A percentile compares a stretch with the other conserved stretches of the same genome.
These are phyloP conservation scores for Amesomyces nigricolor DNA, from an alignment of 2,329 filamentous ascomycete species.

Conservation along the genomic window DNA sequence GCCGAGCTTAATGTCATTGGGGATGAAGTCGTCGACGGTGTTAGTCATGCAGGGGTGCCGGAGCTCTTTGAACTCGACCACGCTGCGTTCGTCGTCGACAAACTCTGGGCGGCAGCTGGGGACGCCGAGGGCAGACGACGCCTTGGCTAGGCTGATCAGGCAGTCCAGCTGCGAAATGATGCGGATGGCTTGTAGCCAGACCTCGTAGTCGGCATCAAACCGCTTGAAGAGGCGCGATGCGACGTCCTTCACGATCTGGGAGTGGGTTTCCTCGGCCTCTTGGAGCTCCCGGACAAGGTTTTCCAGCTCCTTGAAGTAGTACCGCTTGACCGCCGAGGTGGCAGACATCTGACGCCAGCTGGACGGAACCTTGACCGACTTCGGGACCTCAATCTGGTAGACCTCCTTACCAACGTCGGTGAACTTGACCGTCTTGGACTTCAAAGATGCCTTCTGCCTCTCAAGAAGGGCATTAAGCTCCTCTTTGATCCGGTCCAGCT, in stretches of 20 bases:
- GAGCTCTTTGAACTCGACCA: constrained; percentile 87
- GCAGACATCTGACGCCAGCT: constrained; percentile 96
- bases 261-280: constrained; percentile 89
- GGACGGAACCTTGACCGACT: constrained; percentile 75
- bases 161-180: constrained; percentile 92
- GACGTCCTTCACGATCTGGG: constrained; percentile 84
- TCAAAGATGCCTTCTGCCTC: constrained; percentile 65
- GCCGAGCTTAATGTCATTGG: constrained; percentile 85
- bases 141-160: constrained; percentile 84
- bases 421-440: constrained; percentile 66
- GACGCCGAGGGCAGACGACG: constrained; percentile 75
- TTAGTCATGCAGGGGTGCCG: constrained; percentile 93
- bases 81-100: constrained; percentile 74
- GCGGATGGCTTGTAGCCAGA: constrained; percentile 84
- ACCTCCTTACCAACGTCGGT: constrained; percentile 93
- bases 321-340: constrained; percentile 83
- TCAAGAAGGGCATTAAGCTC: constrained; percentile 67
- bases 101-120: constrained; percentile 88
- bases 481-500: constrained; percentile 67
- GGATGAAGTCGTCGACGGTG: constrained; percentile 88
- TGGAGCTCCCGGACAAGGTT: constrained; percentile 80
- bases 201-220: constrained; percentile 80
- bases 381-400: constrained; percentile 90
- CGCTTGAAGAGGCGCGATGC: constrained; percentile 75
- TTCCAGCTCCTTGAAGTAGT: constrained; percentile 83